These are phyloP conservation scores for Parastagonospora nodorum DNA, from an alignment of 2,329 filamentous ascomycete genomes.

Conservation along the genomic window DNA sequence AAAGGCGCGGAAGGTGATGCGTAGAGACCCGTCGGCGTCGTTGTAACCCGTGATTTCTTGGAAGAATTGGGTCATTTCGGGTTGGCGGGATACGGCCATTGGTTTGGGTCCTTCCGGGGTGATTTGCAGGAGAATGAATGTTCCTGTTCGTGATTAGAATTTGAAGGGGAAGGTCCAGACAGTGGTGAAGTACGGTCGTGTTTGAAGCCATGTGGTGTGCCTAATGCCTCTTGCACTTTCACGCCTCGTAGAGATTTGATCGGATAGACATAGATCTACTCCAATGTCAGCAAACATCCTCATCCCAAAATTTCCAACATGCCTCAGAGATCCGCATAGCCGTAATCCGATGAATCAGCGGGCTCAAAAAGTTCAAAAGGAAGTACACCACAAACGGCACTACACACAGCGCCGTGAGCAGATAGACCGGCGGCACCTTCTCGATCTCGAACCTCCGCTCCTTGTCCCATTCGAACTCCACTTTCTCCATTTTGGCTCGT, in stretches of 20 bases:
- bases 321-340: conserved; percentile 43
- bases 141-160: conserved; percentile 21
- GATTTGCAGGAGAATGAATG: conserved; percentile 49
- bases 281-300: conserved; percentile 1
- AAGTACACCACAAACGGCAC: conserved; percentile 25
- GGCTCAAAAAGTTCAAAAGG: conserved; percentile 25
- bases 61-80: conserved; percentile 50
- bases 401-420: conserved; percentile 25
- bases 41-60: conserved; percentile 42
- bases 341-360: conserved; percentile 25
- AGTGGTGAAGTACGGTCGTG: conserved; percentile 45
- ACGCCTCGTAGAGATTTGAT: conserved; percentile 54
- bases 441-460: conserved; percentile 21
- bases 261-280: conserved; percentile 53
- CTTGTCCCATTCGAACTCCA: conserved; percentile 10
- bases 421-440: conserved; percentile 23
- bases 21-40: conserved; percentile 39
- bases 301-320: conserved; percentile 3
- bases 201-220: conserved; percentile 52
- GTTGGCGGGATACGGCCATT: conserved; percentile 49
- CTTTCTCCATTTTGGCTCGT: not conserved
- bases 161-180: not conserved
- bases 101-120: conserved; percentile 46
- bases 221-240: conserved; percentile 44
- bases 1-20: conserved; percentile 48